Conservation (phyloP, 352 stramenopile genomes). For the Paralagenidium karlingii region DNA sequence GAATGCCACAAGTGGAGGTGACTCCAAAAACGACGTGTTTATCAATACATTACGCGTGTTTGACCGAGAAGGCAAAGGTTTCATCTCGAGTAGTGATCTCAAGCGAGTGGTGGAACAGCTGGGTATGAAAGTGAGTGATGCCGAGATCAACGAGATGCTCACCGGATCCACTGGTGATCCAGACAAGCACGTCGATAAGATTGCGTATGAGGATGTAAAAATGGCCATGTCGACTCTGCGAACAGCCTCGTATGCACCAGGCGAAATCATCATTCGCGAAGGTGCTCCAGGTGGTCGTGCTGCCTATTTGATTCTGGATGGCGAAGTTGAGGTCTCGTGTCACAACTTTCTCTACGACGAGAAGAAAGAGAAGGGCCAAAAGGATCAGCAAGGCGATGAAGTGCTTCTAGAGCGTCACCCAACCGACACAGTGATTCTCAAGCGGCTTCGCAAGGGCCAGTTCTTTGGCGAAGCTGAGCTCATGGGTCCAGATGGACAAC, state of each 20-base stretch:
- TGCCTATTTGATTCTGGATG: slow-evolving; percentile 66
- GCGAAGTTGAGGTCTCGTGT: slow-evolving; percentile 64
- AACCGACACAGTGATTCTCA: slow-evolving; percentile 34
- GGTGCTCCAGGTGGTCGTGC: slow-evolving; percentile 52
- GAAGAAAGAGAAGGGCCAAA: slow-evolving; percentile 2
- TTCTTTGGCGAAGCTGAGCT: slow-evolving; percentile 78
- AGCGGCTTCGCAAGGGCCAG: slow-evolving; percentile 44
- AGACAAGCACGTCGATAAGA: slow-evolving; percentile 42
- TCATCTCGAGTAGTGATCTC: slow-evolving; percentile 70
- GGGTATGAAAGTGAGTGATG: slow-evolving; percentile 53
- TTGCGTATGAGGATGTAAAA: slow-evolving; percentile 73
- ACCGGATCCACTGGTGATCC: slow-evolving; percentile 57
- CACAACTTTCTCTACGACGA: slow-evolving; percentile 52
- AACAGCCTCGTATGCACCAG: slow-evolving; percentile 44
- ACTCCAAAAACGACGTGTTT: slow-evolving; percentile 32
- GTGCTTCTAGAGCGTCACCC: slow-evolving; percentile 8
- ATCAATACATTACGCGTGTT: slow-evolving; percentile 62
- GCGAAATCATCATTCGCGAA: slow-evolving; percentile 65
- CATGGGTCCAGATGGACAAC: slow-evolving; percentile 44
- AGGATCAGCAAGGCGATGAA: slow-evolving; percentile 12
- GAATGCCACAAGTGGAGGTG: too few species aligned
- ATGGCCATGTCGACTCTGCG: slow-evolving; percentile 69
- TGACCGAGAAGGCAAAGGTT: slow-evolving; percentile 66
- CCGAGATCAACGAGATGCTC: slow-evolving; percentile 78
- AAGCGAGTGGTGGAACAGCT: slow-evolving; percentile 59